These are phyloP conservation scores for Microsporum canis DNA, from an alignment of 2,329 filamentous ascomycete species.

Conservation along the genomic window DNA sequence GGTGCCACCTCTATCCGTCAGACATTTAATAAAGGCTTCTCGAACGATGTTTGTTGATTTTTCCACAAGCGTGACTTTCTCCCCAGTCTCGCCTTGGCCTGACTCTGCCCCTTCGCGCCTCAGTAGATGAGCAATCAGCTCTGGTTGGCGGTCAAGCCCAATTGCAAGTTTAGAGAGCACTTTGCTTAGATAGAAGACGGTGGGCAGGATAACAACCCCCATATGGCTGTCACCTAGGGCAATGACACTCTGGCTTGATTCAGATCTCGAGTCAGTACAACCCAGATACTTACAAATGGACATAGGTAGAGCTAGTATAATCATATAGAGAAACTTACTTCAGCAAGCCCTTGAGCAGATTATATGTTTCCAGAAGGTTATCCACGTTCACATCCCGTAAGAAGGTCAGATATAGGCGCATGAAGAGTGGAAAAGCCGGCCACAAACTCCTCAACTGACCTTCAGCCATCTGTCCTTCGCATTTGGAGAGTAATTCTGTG, in stretches of 20 bases:
- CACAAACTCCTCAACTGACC: constrained; percentile 57
- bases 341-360: constrained; percentile 59
- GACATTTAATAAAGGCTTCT: constrained; percentile 79
- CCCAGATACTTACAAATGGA: neutral
- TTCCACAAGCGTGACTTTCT: constrained; percentile 70
- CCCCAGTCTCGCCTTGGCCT: constrained; percentile 50
- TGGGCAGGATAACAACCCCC: constrained; percentile 70
- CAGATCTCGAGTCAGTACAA: neutral
- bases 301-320: neutral
- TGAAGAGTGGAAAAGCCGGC: constrained; percentile 66
- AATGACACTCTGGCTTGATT: constrained; percentile 61
- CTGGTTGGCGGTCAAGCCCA: constrained; percentile 67
- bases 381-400: constrained; percentile 69
- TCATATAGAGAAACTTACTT: constrained; percentile 46
- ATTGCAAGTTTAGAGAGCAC: constrained; percentile 74
- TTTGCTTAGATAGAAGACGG: constrained; percentile 69
- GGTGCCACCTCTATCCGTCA: constrained; percentile 65
- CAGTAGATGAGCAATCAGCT: constrained; percentile 57
- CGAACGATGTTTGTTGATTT: constrained; percentile 80
- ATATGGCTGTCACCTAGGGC: constrained; percentile 69
- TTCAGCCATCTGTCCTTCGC: constrained; percentile 51
- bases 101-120: constrained; percentile 30
- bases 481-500: constrained; percentile 44
- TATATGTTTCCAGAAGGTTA: constrained; percentile 63
- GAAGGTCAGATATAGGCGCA: constrained; percentile 70